Conservation (phyloP, 1,139 yeast genomes). For the Tardiomyces depauwii region DNA sequence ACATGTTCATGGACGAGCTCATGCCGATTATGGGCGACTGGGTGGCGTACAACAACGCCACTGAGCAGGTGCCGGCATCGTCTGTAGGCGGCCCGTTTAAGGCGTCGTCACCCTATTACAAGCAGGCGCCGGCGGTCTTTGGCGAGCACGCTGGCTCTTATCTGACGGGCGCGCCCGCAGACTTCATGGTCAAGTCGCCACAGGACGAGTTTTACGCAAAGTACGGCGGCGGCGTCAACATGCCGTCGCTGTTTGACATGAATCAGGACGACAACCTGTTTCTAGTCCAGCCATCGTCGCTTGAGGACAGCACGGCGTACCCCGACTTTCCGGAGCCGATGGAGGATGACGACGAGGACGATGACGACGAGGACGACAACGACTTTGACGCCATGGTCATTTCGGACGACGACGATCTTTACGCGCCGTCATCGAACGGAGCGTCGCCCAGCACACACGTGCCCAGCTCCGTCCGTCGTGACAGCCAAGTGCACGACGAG, state of each 20-base stretch:
- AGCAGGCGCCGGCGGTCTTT: neutral
- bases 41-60: too few species aligned
- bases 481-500: neutral
- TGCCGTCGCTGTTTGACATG: neutral
- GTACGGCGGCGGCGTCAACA: neutral
- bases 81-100: conserved; percentile 1
- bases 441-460: neutral
- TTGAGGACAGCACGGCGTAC: conserved; percentile 1
- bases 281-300: conserved; percentile 4
- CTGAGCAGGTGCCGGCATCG: neutral
- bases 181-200: conserved; percentile 13
- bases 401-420: neutral
- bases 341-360: conserved; percentile 20
- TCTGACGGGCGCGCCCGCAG: conserved; percentile 11
- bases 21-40: too few species aligned
- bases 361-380: conserved; percentile 19
- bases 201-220: conserved; percentile 8
- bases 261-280: neutral
- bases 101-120: conserved; percentile 1
- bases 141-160: conserved; percentile 3
- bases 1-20: neutral
- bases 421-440: neutral
- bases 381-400: conserved; percentile 14
- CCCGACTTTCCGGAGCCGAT: conserved; percentile 16
- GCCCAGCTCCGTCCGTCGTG: neutral